phyloP scores from a whole-genome alignment of 208 protist genomes.

The Crithidia bombi region DNA sequence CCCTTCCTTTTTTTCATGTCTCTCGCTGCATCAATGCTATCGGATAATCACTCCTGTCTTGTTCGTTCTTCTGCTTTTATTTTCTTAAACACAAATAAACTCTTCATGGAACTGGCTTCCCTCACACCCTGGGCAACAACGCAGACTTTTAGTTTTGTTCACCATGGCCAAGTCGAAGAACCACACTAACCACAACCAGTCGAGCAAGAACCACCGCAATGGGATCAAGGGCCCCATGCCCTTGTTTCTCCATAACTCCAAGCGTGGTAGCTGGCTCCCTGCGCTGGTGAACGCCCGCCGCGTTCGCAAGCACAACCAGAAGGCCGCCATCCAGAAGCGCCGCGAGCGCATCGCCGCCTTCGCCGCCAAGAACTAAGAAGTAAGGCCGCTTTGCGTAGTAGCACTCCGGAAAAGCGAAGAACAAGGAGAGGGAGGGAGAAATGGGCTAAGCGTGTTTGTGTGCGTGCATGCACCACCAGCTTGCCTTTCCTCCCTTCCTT shows the following conservation, averaged over 20 bases:
- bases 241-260: conserved; percentile 76
- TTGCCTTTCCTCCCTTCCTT: neutral
- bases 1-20: neutral
- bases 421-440: neutral
- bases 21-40: no score
- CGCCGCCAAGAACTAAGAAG: conserved; percentile 41
- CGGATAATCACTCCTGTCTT: no score
- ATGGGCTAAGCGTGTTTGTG: neutral
- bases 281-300: conserved; percentile 81
- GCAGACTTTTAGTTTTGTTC: conserved; percentile 15
- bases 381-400: conserved; percentile 45
- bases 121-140: neutral
- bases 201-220: conserved; percentile 92
- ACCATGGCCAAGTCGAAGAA: conserved; percentile 95
- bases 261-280: conserved; percentile 82
- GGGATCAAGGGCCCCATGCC: conserved; percentile 87
- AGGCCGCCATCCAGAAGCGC: conserved; percentile 75
- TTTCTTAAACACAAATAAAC: neutral
- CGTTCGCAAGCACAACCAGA: conserved; percentile 91
- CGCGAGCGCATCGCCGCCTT: conserved; percentile 74
- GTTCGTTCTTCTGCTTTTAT: no score
- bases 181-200: conserved; percentile 95
- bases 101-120: neutral
- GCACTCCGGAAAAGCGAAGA: conserved; percentile 7
- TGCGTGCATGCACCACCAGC: neutral